Base-by-base conservation (phyloP, 1,139 yeast genomes). In the Yamadazyma triangularis region DNA sequence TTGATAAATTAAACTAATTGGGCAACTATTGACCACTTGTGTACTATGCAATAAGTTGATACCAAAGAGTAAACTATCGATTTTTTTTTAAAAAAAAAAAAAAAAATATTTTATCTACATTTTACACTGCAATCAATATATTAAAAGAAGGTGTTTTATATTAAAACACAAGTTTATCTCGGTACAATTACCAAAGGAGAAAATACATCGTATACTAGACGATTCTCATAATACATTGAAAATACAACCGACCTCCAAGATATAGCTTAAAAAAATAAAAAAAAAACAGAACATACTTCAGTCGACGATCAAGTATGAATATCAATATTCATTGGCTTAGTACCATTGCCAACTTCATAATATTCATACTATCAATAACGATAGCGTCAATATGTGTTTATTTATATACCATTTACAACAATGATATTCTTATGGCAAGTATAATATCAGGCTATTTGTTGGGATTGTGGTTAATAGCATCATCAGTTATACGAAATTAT, bases 351-450 rank as follows among this genome's bases (percentile, higher is more conserved):
- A 18, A 18, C 9, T 18, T 18, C 20, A 18, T 18, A 18, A 18
- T 9, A 7, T 18, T 35, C 8, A 28, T 35, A 14, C 21, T 35
- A 22, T n/a, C 35, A 27, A 18, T 35, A 8, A 25, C 32, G 11
- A 19, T 35, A 4, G 20, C 20, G 20, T 18, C 20, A 6, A 18
- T 18, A 18, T 18, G 8, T 7, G 9, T 18, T 18, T 18, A 18
- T 18, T 9, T 7, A 18, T 18, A 7, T 9, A 18, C 20, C 6
- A 6, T 18, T 18, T 7, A 18, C 9, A 7, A 6, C 6, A 18
- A 18, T 18, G 9, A 7, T 18, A 18, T 18, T 7, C 9, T 18
- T 7, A 7, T 18, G 9, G 6, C 9, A 18, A 7, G 20, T 18
- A 7, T 9, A 7, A 18, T 18, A 18, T 6, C 20, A 7, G 20